A percentile compares a stretch with the other conserved stretches of the same genome.
Conservation (phyloP, 106 monocot species). For the Alisma plantagoaquatica region DNA sequence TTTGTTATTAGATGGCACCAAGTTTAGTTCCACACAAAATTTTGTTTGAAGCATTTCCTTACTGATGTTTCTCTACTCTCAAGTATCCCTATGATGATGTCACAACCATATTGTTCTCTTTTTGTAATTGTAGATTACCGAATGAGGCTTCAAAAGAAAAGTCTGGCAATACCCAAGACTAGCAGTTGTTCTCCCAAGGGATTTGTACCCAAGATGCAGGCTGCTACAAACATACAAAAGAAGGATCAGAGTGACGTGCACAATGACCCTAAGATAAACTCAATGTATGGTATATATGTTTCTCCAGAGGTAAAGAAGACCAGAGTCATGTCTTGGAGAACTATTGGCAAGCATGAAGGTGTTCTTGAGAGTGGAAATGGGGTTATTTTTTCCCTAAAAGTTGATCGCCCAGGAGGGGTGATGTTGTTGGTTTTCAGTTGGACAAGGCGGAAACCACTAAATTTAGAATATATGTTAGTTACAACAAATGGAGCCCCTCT, state of each 20-base stretch:
- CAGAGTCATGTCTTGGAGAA: conserved; percentile 11
- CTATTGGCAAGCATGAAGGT: conserved; percentile 2
- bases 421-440: too few relatives aligned
- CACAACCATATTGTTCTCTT: background rate
- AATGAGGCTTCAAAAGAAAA: conserved; percentile 50
- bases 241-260: conserved; percentile 31
- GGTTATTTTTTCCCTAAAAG: too few relatives aligned
- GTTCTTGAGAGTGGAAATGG: too few relatives aligned
- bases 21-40: conserved; percentile 50
- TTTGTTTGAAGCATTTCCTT: too few relatives aligned
- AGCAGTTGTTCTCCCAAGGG: conserved; percentile 38
- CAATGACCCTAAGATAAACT: conserved; percentile 7
- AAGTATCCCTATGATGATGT: background rate
- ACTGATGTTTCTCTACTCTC: background rate
- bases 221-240: conserved; percentile 40
- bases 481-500: too few relatives aligned
- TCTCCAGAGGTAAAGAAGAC: background rate
- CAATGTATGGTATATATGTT: conserved; percentile 15
- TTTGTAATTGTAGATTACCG: conserved; percentile 37
- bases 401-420: too few relatives aligned
- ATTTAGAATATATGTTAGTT: too few relatives aligned
- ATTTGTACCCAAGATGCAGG: conserved; percentile 35
- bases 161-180: conserved; percentile 37
- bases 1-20: conserved; percentile 36
- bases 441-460: too few relatives aligned